phyloP scores from a whole-genome alignment of 805 yeast genomes.

The Myxozyma monticola region DNA sequence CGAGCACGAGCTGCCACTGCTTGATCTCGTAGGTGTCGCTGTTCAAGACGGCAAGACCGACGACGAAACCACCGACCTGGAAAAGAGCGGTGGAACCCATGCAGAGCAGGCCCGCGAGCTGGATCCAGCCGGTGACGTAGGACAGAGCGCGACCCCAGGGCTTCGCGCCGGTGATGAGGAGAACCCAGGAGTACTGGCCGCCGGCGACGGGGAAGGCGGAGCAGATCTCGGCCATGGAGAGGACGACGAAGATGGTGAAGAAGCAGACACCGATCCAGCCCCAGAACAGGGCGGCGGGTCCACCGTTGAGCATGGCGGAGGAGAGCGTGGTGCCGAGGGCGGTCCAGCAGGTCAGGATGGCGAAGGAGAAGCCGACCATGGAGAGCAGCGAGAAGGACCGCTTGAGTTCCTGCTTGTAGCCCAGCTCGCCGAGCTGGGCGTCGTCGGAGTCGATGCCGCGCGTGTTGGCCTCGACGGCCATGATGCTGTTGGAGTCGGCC shows the following conservation, averaged over 20 bases:
- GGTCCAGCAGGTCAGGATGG: slow-evolving; percentile 64
- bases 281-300: slow-evolving; percentile 67
- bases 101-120: slow-evolving; percentile 33
- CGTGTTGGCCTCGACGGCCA: too few species aligned
- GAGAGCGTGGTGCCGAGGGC: slow-evolving; percentile 64
- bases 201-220: slow-evolving; percentile 67
- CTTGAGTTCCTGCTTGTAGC: slow-evolving; percentile 50
- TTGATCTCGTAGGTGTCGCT: slow-evolving; percentile 23
- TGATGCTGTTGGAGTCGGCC: too few species aligned
- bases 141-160: slow-evolving; percentile 29
- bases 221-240: slow-evolving; percentile 64
- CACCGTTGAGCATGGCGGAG: slow-evolving; percentile 61
- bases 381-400: slow-evolving; percentile 60
- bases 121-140: slow-evolving; percentile 31
- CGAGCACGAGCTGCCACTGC: slow-evolving; percentile 30
- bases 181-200: slow-evolving; percentile 68
- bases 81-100: slow-evolving; percentile 36
- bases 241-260: slow-evolving; percentile 58
- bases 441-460: slow-evolving; percentile 10
- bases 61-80: slow-evolving; percentile 31
- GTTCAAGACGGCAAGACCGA: slow-evolving; percentile 28
- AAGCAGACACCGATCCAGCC: slow-evolving; percentile 56
- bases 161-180: slow-evolving; percentile 20
- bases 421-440: slow-evolving; percentile 23
- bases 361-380: slow-evolving; percentile 50